A percentile compares a stretch with the other conserved stretches of the same genome.
Evolutionary conservation across 169 alveolate genomes (phyloP).

Genomic region (Neospora caninum): DNA sequence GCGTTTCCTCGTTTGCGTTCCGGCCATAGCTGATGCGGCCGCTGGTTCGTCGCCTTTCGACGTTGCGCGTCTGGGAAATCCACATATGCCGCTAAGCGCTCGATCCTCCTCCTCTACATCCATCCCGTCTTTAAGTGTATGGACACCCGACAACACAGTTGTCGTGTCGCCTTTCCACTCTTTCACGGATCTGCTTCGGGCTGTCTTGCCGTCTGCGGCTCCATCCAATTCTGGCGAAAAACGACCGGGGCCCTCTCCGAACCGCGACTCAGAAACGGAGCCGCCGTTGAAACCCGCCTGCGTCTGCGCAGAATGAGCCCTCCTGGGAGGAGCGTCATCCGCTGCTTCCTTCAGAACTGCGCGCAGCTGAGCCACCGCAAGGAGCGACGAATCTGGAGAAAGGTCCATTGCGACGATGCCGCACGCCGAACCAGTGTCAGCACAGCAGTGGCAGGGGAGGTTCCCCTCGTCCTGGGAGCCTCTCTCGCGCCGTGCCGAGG

Average conservation of each 20-base stretch:
- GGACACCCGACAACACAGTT: too few species aligned
- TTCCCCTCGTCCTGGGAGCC: not conserved
- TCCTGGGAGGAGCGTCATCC: not conserved
- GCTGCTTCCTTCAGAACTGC: not conserved
- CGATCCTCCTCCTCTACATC: too few species aligned
- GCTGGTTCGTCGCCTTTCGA: too few species aligned
- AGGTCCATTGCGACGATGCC: constrained; percentile 49
- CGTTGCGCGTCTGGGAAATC: too few species aligned
- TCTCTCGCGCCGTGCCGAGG: not conserved
- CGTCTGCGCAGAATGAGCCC: not conserved
- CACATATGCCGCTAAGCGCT: too few species aligned
- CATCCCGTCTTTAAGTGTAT: too few species aligned
- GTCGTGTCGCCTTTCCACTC: not conserved
- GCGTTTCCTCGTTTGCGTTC: too few species aligned
- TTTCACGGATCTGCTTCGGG: not conserved
- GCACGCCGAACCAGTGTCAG: not conserved
- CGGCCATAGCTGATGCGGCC: too few species aligned
- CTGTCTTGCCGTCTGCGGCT: not conserved
- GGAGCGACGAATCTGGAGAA: constrained; percentile 60
- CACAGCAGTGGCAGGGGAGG: not conserved
- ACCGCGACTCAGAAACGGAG: too few species aligned
- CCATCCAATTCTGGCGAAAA: not conserved
- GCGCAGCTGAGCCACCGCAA: constrained; percentile 48
- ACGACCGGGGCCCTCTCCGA: too few species aligned
- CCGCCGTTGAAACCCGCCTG: not conserved